phyloP scores from a whole-genome alignment of 805 yeast species.

The Candida coquimbonensis region DNA sequence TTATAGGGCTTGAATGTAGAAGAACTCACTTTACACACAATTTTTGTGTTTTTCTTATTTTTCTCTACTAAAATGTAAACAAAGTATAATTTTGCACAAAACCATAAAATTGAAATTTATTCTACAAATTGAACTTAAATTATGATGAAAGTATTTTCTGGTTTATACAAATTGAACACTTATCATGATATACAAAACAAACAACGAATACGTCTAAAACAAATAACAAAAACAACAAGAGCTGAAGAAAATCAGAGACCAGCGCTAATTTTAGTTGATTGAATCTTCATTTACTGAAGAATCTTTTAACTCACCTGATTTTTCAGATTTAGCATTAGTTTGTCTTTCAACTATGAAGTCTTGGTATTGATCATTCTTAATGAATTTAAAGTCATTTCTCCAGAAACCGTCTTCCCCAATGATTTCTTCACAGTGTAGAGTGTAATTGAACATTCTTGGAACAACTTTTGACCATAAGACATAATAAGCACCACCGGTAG shows the following conservation, averaged over 20 bases:
- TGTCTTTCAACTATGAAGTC: slow-evolving; percentile 10
- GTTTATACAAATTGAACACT: no score
- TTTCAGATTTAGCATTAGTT: background rate
- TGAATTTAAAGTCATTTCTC: slow-evolving; percentile 50
- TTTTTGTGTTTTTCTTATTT: no score
- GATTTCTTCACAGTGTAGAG: slow-evolving; percentile 43
- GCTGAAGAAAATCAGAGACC: background rate
- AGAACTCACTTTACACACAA: no score
- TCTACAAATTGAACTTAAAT: no score
- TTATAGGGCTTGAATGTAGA: no score
- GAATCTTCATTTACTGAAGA: background rate
- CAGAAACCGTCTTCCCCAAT: slow-evolving; percentile 67
- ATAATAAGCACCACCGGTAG: slow-evolving; percentile 62
- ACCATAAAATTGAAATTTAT: no score
- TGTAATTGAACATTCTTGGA: slow-evolving; percentile 50
- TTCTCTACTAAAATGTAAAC: no score
- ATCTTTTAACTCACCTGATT: background rate
- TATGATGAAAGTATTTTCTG: no score
- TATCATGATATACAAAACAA: no score
- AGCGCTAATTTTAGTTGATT: background rate
- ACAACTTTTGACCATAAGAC: slow-evolving; percentile 50
- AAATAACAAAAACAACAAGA: no score
- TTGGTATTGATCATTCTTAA: slow-evolving; percentile 23
- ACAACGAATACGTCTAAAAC: no score
- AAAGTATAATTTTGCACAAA: no score